Evolutionary conservation across 169 alveolate species (phyloP).

Genomic region (Plasmodium ovale): DNA sequence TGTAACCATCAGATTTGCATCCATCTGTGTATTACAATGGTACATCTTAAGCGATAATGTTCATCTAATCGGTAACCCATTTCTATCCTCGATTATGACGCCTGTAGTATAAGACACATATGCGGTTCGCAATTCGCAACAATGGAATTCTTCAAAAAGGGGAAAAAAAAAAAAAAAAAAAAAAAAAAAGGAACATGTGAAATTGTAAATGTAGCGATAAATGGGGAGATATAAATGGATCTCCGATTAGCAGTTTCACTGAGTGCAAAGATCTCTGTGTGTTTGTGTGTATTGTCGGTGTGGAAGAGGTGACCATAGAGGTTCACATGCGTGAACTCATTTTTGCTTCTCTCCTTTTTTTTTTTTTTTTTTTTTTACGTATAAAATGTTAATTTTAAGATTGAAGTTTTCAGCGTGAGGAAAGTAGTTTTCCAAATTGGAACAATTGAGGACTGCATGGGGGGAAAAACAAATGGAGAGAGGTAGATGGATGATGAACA

Average conservation of each 20-base stretch:
- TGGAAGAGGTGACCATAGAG: no score
- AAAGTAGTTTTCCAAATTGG: slow-evolving; percentile 45
- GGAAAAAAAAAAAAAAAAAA: background rate
- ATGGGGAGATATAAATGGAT: no score
- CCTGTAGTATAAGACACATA: slow-evolving; percentile 36
- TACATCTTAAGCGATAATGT: no score
- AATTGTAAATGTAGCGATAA: background rate
- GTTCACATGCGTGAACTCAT: no score
- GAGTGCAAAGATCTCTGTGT: no score
- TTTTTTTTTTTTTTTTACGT: slow-evolving; percentile 11
- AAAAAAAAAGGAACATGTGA: background rate
- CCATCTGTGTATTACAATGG: no score
- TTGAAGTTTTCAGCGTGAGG: slow-evolving; percentile 29
- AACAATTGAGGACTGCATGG: slow-evolving; percentile 46
- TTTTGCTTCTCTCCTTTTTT: no score
- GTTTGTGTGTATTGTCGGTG: no score
- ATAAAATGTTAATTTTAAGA: slow-evolving; percentile 33
- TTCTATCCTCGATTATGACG: no score
- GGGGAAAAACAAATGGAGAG: background rate
- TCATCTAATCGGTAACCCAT: no score
- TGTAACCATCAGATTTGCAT: no score
- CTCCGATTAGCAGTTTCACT: no score
- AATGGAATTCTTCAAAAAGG: slow-evolving; percentile 48
- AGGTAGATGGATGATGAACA: background rate
- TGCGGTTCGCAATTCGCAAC: slow-evolving; percentile 63